Evolutionary conservation across 371 early-diverging fungal species (phyloP).

Genomic region (Batrachochytrium dendrobatidis): DNA sequence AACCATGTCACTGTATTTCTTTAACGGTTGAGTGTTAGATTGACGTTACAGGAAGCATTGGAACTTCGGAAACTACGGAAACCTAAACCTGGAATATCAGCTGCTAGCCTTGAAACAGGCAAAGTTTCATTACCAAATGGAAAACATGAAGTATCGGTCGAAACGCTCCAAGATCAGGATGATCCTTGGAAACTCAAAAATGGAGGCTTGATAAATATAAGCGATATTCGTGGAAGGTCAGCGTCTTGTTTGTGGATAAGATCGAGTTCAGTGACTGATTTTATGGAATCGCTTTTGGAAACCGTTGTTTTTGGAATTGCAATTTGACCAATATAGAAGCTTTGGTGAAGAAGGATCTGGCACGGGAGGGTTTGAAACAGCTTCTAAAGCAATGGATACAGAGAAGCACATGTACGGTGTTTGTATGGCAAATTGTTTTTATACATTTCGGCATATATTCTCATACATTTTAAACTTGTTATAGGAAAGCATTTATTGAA

Average conservation of each 20-base stretch:
- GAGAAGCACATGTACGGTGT: conserved; percentile 78
- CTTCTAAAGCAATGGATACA: conserved; percentile 75
- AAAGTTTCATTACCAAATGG: conserved; percentile 30
- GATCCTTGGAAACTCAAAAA: conserved; percentile 51
- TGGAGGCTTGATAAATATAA: conserved; percentile 42
- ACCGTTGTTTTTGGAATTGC: not conserved
- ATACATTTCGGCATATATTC: no score
- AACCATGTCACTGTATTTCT: no score
- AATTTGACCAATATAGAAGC: conserved; percentile 4
- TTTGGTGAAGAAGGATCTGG: conserved; percentile 27
- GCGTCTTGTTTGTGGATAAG: no score
- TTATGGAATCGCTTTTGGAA: no score
- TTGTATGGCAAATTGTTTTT: no score
- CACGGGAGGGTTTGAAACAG: conserved; percentile 65
- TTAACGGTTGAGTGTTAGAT: no score
- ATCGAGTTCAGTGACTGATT: no score
- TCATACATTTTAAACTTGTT: no score
- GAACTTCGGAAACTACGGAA: conserved; percentile 58
- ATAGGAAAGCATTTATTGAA: conserved; percentile 76
- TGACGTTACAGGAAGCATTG: conserved; percentile 22
- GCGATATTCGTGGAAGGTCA: conserved; percentile 30
- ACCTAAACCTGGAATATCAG: conserved; percentile 47
- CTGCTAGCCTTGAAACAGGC: conserved; percentile 49
- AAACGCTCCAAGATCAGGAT: conserved; percentile 15
- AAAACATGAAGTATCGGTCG: conserved; percentile 5